These are phyloP conservation scores for Eucalyptus polybractea DNA, from an alignment of 345 rosid genomes.

Conservation along the genomic window DNA sequence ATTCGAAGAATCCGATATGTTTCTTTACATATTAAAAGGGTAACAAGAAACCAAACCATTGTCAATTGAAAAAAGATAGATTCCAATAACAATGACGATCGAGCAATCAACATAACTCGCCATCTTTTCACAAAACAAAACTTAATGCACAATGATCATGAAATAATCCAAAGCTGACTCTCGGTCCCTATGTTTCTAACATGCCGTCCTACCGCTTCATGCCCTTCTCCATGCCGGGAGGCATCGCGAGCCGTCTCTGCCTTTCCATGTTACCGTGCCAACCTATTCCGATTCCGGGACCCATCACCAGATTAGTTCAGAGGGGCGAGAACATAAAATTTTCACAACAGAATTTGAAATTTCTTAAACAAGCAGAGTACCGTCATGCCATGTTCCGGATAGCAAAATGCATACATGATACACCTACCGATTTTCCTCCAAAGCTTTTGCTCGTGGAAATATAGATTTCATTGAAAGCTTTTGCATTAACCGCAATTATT, in stretches of 20 bases:
- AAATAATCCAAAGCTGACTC: neutral
- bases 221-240: slow-evolving; percentile 24
- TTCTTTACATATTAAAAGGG: neutral
- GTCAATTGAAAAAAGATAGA: neutral
- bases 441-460: neutral
- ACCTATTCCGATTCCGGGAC: slow-evolving; percentile 8
- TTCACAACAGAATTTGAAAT: neutral
- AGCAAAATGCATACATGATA: neutral
- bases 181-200: neutral
- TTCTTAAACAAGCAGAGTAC: neutral
- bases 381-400: neutral
- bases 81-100: neutral
- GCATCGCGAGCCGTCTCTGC: slow-evolving; percentile 18
- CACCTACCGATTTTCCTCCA: neutral
- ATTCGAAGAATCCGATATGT: neutral
- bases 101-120: neutral
- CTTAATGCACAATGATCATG: neutral
- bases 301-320: neutral
- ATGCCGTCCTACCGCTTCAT: slow-evolving; percentile 17
- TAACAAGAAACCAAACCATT: neutral
- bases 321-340: neutral
- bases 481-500: neutral
- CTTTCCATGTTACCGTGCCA: slow-evolving; percentile 75
- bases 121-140: neutral
- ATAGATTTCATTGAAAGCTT: neutral